These are phyloP conservation scores for Scalesia atractyloides DNA, from an alignment of 129 eudicot genomes.

Conservation along the genomic window DNA sequence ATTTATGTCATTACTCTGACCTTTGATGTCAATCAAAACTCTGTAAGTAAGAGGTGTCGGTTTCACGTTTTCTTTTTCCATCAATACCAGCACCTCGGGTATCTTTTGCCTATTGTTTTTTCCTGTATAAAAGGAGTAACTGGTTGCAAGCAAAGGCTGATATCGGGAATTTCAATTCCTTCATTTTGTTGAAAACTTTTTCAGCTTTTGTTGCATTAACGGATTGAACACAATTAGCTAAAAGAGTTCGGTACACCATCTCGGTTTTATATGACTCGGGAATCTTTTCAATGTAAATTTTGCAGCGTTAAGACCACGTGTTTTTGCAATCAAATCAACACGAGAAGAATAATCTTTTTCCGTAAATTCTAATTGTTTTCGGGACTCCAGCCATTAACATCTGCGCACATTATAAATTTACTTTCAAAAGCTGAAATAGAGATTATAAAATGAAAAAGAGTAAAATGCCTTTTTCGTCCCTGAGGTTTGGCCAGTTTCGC, in stretches of 20 bases:
- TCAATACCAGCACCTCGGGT: slow-evolving; percentile 61
- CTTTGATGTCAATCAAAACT: slow-evolving; percentile 66
- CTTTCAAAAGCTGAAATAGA: too few species aligned
- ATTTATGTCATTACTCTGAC: slow-evolving; percentile 58
- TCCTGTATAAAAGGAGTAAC: slow-evolving; percentile 68
- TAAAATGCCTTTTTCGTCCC: too few species aligned
- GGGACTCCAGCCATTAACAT: slow-evolving; percentile 62
- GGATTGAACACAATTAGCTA: slow-evolving; percentile 55
- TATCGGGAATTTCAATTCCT: slow-evolving; percentile 43
- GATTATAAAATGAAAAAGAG: neutral
- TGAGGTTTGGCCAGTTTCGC: too few species aligned
- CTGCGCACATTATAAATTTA: slow-evolving; percentile 31
- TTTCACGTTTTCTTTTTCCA: slow-evolving; percentile 73
- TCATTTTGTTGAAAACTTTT: slow-evolving; percentile 70
- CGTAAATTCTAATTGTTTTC: slow-evolving; percentile 36
- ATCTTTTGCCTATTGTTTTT: slow-evolving; percentile 62
- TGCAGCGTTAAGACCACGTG: slow-evolving; percentile 59
- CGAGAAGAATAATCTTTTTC: slow-evolving; percentile 69
- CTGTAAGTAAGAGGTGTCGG: slow-evolving; percentile 64
- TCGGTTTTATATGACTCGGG: slow-evolving; percentile 60
- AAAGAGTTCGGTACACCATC: slow-evolving; percentile 57
- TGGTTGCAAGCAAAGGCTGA: slow-evolving; percentile 68
- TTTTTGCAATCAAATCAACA: slow-evolving; percentile 78
- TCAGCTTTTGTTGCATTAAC: slow-evolving; percentile 53
- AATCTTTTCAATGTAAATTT: slow-evolving; percentile 47